Conservation (phyloP, 768 basidiomycete species). For the Russula sp. region DNA sequence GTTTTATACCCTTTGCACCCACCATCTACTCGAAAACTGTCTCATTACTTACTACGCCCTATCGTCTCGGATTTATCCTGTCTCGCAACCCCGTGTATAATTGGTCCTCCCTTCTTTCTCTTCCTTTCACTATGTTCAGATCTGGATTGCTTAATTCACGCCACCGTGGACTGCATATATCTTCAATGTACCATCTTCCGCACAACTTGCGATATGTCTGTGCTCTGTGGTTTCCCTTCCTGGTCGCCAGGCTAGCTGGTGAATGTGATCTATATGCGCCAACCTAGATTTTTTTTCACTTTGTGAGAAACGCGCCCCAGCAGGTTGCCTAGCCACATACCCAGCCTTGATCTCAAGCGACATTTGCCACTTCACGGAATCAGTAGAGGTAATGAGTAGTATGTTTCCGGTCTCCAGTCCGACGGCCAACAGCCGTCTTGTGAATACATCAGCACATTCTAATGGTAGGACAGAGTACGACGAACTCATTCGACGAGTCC, state of each 20-base stretch:
- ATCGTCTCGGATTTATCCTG: conserved; percentile 35
- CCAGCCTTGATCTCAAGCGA: conserved; percentile 40
- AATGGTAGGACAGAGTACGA: background rate
- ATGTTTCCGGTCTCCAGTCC: conserved; percentile 83
- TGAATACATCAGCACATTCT: background rate
- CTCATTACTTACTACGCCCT: conserved; percentile 44
- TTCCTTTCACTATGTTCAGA: conserved; percentile 19
- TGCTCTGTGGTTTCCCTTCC: conserved; percentile 24
- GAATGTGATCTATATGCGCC: conserved; percentile 72
- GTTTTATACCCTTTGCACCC: conserved; percentile 65
- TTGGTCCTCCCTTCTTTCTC: conserved; percentile 30
- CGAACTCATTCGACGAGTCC: conserved; percentile 37
- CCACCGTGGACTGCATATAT: conserved; percentile 33
- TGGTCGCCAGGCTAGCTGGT: conserved; percentile 76
- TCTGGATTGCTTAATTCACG: conserved; percentile 24
- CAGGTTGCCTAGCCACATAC: conserved; percentile 34
- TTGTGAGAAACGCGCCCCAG: background rate
- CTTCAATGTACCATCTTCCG: conserved; percentile 88
- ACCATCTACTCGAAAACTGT: conserved; percentile 50
- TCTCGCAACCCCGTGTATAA: conserved; percentile 59
- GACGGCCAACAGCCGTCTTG: conserved; percentile 59
- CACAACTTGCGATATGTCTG: conserved; percentile 71
- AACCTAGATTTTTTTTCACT: conserved; percentile 38
- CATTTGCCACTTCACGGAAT: conserved; percentile 39
- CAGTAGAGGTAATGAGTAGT: conserved; percentile 44